A percentile compares a stretch with the other conserved stretches of the same genome.
These are phyloP conservation scores for Phytophthora nicotianae DNA, from an alignment of 352 stramenopile species.

Conservation along the genomic window DNA sequence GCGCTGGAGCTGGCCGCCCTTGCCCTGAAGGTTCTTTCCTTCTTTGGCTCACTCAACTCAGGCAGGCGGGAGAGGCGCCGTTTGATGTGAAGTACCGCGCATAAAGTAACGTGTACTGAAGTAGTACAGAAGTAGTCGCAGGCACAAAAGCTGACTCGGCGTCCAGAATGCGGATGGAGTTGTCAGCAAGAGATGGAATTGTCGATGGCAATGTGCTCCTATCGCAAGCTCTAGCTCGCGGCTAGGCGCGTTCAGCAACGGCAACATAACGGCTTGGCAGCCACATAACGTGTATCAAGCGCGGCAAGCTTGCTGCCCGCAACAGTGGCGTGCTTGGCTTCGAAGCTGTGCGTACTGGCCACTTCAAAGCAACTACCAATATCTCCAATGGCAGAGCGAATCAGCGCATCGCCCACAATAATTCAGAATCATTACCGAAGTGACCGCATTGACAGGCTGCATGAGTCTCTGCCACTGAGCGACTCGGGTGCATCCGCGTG, in stretches of 20 bases:
- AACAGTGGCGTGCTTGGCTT: neutral
- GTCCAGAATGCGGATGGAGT: neutral
- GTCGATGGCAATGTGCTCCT: no score
- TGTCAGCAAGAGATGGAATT: no score
- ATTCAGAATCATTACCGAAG: neutral
- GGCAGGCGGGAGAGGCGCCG: slow-evolving; percentile 31
- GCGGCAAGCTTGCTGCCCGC: no score
- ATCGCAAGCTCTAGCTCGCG: neutral
- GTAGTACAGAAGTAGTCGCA: neutral
- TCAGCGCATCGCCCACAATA: neutral
- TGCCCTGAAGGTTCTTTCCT: slow-evolving; percentile 25
- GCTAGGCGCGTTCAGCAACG: no score
- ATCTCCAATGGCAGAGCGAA: neutral
- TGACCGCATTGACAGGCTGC: slow-evolving; percentile 4
- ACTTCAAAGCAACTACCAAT: neutral
- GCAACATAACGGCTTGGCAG: neutral
- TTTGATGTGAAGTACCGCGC: neutral
- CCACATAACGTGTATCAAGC: neutral
- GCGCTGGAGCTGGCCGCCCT: slow-evolving; percentile 1
- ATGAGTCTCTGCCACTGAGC: slow-evolving; percentile 4
- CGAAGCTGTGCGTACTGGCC: neutral
- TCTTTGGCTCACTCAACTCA: slow-evolving; percentile 29
- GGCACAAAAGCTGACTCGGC: neutral
- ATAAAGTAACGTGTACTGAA: slow-evolving; percentile 2
- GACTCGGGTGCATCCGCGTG: neutral